phyloP scores from a whole-genome alignment of 1,139 yeast species.

The Yamadazyma blattariae region DNA sequence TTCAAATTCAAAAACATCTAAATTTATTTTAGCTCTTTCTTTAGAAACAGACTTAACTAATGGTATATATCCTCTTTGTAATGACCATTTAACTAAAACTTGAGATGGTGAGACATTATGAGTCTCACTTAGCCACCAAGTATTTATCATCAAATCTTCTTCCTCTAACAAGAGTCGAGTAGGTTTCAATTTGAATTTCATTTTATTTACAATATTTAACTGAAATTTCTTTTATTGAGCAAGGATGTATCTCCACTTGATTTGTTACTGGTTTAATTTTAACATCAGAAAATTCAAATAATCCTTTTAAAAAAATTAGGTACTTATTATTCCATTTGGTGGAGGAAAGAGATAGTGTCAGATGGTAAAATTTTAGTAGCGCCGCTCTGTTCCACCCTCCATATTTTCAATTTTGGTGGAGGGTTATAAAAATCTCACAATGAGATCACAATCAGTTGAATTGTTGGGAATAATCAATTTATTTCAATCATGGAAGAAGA shows the following conservation, averaged over 20 bases:
- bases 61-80: conserved; percentile 39
- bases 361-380: too few relatives aligned
- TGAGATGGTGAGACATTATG: conserved; percentile 18
- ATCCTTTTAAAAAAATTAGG: conserved; percentile 42
- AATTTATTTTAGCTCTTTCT: conserved; percentile 25
- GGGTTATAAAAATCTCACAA: too few relatives aligned
- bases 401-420: too few relatives aligned
- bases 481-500: too few relatives aligned
- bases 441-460: too few relatives aligned
- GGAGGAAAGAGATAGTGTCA: too few relatives aligned
- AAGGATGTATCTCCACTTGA: conserved; percentile 39
- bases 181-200: conserved; percentile 27
- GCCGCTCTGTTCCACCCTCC: too few relatives aligned
- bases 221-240: conserved; percentile 34
- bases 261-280: conserved; percentile 30
- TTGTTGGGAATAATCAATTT: too few relatives aligned
- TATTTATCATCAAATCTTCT: conserved; percentile 10
- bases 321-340: too few relatives aligned
- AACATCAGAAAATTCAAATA: conserved; percentile 43
- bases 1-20: conserved; percentile 47
- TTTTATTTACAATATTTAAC: conserved; percentile 25
- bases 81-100: conserved; percentile 31
- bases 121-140: conserved; percentile 1
- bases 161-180: conserved; percentile 57
- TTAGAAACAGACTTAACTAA: conserved; percentile 29